Evolutionary conservation across 176 grass and related monocot genomes (phyloP), one percentile per base, ranked within the genome.

Genomic region (Panicum miliaceum): DNA sequence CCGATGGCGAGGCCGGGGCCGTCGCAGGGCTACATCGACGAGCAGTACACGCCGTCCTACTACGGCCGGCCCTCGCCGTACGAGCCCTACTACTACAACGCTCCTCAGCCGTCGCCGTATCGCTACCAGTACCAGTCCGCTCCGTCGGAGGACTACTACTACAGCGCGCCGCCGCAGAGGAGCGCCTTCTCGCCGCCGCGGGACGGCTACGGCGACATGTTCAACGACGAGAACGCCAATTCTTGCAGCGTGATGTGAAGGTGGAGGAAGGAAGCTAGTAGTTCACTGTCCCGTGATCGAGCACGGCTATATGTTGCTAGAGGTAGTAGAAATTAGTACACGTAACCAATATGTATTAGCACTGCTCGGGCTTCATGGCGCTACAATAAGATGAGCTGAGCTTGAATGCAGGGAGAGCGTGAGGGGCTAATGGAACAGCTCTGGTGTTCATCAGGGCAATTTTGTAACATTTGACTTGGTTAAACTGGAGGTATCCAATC

Each of bases 201-300:
- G 53, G 88, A 84, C 4, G 63, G 64, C 0, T 86, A 93, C 64
- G 80, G 84, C 57, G 88, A 90, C 26, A 82, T 90, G 85, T 93
- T 90, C 85, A 80, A 85, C 16, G 91, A 93, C 58, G 91, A 93
- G 88, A 90, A 90, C 72, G 81, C 91, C 51, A 88, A 86, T 58
- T 87, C 91, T 25, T 93, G 91, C 85, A 77, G 60, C 26, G 64
- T 93, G n/a, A 93, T 93, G 91, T 90, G 80, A 92, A 83, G 25
- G 27, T 0, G 12, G 22, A 35, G 67, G 59, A 29, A 45, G 1
- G 0, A 86, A 72, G 78, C 78, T 86, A 77, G 71, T 47, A 51
- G 64, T 20, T 85, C 71, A 78, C 38, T n/a, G 14, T 60, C 68
- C 18, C 40, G 81, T 85, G 14, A 59, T 68, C 43, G 20, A 77